Conservation (phyloP, 176 grass and related monocot species). For the Oryza glaberrima region DNA sequence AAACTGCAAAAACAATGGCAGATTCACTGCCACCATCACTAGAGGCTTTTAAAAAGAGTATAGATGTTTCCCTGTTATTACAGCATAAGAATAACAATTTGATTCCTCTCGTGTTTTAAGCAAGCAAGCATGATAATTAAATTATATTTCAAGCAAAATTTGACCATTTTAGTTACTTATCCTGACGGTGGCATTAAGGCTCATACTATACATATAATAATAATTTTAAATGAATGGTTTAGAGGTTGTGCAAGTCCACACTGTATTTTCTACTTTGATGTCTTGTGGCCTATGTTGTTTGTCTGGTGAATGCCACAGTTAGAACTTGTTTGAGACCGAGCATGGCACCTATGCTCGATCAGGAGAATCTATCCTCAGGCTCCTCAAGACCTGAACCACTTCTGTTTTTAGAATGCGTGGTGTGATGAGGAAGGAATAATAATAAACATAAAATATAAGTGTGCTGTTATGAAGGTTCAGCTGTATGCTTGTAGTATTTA, state of each 20-base stretch:
- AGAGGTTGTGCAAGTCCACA: not conserved
- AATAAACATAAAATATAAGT: constrained; percentile 3
- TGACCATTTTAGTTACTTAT: constrained; percentile 12
- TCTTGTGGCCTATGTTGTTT: constrained; percentile 29
- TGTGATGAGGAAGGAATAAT: not conserved
- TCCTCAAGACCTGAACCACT: not conserved
- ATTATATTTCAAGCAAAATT: not conserved
- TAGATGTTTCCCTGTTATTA: not conserved
- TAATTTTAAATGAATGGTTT: not conserved
- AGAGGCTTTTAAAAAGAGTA: too few species aligned
- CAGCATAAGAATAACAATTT: not conserved
- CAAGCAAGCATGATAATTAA: not conserved
- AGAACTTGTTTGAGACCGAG: not conserved
- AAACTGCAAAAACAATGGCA: too few species aligned
- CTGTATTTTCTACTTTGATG: not conserved
- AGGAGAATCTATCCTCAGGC: not conserved
- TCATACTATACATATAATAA: not conserved
- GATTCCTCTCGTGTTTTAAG: too few species aligned
- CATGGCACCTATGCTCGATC: not conserved
- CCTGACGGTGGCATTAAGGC: not conserved
- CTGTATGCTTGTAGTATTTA: not conserved
- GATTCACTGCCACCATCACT: too few species aligned
- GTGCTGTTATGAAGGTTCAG: not conserved
- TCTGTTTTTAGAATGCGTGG: not conserved
- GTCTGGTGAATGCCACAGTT: not conserved